phyloP scores from a whole-genome alignment of 371 early-diverging fungal genomes.

The Fennellomyces sp. region DNA sequence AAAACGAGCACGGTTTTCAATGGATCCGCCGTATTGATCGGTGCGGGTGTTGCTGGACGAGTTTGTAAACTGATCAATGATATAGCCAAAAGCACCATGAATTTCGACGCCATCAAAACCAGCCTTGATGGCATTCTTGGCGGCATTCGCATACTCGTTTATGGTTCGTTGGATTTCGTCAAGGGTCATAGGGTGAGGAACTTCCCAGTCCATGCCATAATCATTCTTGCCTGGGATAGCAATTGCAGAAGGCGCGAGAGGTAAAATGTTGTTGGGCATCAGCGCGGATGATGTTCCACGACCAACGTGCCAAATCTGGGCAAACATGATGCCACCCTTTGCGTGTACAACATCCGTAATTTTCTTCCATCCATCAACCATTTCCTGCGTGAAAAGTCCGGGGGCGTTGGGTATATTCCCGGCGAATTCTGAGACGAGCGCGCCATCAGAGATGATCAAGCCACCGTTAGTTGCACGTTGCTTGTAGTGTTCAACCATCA shows the following conservation, averaged over 20 bases:
- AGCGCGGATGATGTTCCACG: slow-evolving; percentile 3
- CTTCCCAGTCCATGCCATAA: slow-evolving; percentile 2
- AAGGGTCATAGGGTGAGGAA: slow-evolving; percentile 43
- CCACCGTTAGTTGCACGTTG: slow-evolving; percentile 62
- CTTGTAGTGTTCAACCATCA: slow-evolving; percentile 54
- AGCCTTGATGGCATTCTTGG: slow-evolving; percentile 37
- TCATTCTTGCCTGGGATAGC: slow-evolving; percentile 12
- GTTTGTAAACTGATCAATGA: slow-evolving; percentile 51
- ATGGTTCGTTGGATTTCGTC: slow-evolving; percentile 43
- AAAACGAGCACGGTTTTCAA: slow-evolving; percentile 59
- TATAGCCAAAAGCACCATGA: slow-evolving; percentile 69
- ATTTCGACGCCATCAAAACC: slow-evolving; percentile 75
- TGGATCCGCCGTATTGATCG: slow-evolving; percentile 63
- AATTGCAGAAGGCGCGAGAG: slow-evolving; percentile 22
- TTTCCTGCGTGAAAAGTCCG: slow-evolving; percentile 54
- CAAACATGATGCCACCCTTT: slow-evolving; percentile 57
- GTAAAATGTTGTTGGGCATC: slow-evolving; percentile 1
- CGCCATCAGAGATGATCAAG: slow-evolving; percentile 63
- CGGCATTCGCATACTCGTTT: slow-evolving; percentile 43
- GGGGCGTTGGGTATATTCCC: slow-evolving; percentile 36
- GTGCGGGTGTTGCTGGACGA: slow-evolving; percentile 51
- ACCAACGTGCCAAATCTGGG: slow-evolving; percentile 40
- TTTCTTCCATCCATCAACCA: slow-evolving; percentile 60
- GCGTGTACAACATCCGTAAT: slow-evolving; percentile 61
- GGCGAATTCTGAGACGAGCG: slow-evolving; percentile 39